Conservation (phyloP, 345 rosid species). For the Eucalyptus curtisii region DNA sequence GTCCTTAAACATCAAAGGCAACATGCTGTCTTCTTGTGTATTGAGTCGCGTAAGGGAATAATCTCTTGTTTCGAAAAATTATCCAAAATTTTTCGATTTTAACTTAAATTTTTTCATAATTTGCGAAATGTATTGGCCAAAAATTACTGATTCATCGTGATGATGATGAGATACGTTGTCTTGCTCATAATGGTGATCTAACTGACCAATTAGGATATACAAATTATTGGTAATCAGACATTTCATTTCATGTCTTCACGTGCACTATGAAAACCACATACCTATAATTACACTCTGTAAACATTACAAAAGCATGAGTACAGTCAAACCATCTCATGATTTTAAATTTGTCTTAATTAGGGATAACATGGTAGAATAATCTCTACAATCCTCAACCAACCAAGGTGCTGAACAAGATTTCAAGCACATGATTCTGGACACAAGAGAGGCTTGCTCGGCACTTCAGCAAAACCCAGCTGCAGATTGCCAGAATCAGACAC, state of each 20-base stretch:
- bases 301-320: neutral
- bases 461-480: slow-evolving; percentile 48
- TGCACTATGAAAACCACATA: neutral
- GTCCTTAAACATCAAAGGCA: neutral
- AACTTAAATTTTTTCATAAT: no score
- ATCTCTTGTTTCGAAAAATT: no score
- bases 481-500: slow-evolving; percentile 59
- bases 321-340: neutral
- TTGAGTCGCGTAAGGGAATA: no score
- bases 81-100: no score
- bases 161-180: accelerated
- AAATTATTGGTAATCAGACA: neutral
- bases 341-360: neutral
- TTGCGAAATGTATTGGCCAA: no score
- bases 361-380: neutral
- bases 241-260: neutral
- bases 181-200: neutral
- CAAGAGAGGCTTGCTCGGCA: slow-evolving; percentile 4
- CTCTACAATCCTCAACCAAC: neutral
- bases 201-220: neutral
- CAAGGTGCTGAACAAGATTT: neutral
- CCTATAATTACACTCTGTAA: neutral
- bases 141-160: no score
- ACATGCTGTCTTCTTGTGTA: neutral
- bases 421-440: neutral